Conservation (phyloP, 257 asterid genomes). For the Perilla frutescens region DNA sequence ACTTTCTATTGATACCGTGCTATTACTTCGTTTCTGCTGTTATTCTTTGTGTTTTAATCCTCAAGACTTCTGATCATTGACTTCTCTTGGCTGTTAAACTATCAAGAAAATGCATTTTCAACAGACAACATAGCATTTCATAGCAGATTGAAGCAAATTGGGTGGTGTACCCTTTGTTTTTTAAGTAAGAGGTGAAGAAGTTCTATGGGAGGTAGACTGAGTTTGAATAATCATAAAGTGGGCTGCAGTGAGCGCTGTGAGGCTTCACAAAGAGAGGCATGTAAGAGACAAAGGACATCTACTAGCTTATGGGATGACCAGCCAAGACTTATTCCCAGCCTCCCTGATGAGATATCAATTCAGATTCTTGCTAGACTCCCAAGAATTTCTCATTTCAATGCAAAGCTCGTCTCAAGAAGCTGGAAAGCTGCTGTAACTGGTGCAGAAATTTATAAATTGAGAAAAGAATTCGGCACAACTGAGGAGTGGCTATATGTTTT, state of each 20-base stretch:
- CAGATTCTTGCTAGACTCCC: constrained; percentile 90
- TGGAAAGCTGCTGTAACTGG: constrained; percentile 77
- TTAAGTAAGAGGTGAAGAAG: constrained; percentile 23
- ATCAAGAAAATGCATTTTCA: constrained; percentile 36
- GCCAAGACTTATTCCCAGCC: constrained; percentile 72
- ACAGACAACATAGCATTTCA: constrained; percentile 1
- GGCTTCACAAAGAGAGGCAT: constrained; percentile 59
- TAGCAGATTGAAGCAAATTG: constrained; percentile 31
- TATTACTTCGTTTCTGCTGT: constrained; percentile 4
- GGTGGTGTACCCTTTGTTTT: constrained; percentile 27
- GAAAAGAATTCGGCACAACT: constrained; percentile 75
- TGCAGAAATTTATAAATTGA: constrained; percentile 64
- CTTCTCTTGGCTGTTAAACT: constrained; percentile 31
- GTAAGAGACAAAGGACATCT: constrained; percentile 76
- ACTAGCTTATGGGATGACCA: constrained; percentile 70
- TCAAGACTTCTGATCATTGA: constrained; percentile 17
- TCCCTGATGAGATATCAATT: constrained; percentile 87
- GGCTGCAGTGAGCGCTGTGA: constrained; percentile 48
- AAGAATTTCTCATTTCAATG: constrained; percentile 60
- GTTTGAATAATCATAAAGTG: constrained; percentile 50
- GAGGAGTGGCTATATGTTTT: constrained; percentile 90
- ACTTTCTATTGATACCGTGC: background rate
- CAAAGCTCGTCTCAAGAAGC: constrained; percentile 71
- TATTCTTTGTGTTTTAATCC: background rate
- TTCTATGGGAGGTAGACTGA: constrained; percentile 80